Percentiles rank a stretch among this genome's conserved stretches.
phyloP scores from a whole-genome alignment of 306 rosid genomes.

The Malus asiatica region DNA sequence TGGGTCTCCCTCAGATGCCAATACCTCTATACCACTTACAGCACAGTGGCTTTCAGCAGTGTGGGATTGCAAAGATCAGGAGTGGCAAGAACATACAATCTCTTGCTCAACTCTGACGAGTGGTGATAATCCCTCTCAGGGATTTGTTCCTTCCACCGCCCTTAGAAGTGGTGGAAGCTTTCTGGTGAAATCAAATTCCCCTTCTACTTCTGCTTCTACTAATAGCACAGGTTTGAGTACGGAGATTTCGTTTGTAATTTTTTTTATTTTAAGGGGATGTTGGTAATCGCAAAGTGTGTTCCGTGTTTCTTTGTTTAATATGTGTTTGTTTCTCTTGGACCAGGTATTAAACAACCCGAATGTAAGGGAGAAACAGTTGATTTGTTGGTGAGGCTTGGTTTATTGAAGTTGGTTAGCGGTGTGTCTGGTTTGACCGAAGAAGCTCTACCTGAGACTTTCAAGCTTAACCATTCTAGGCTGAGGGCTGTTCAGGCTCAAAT shows the following conservation, averaged over 20 bases:
- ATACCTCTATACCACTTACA: constrained; percentile 45
- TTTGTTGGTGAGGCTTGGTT: constrained; percentile 67
- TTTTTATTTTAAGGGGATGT: neutral
- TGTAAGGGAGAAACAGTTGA: constrained; percentile 79
- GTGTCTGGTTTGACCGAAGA: constrained; percentile 61
- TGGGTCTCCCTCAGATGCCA: constrained; percentile 72
- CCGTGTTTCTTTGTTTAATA: neutral
- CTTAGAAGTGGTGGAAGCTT: constrained; percentile 75
- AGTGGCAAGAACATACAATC: constrained; percentile 66
- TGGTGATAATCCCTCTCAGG: constrained; percentile 35
- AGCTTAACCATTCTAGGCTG: constrained; percentile 61
- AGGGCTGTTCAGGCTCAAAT: constrained; percentile 82
- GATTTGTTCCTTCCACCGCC: constrained; percentile 61
- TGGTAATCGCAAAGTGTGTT: neutral
- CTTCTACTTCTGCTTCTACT: constrained; percentile 23
- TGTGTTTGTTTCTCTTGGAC: constrained; percentile 1
- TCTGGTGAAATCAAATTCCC: constrained; percentile 33
- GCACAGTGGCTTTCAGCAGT: constrained; percentile 67
- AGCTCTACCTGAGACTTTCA: constrained; percentile 65
- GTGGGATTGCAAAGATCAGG: constrained; percentile 58
- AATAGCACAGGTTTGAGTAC: constrained; percentile 32
- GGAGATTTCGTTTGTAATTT: neutral
- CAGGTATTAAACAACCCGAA: constrained; percentile 59
- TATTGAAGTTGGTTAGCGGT: constrained; percentile 58
- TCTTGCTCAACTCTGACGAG: constrained; percentile 30